These are phyloP conservation scores for Alternaria sp. DNA, from an alignment of 2,329 filamentous ascomycete genomes.

Conservation along the genomic window DNA sequence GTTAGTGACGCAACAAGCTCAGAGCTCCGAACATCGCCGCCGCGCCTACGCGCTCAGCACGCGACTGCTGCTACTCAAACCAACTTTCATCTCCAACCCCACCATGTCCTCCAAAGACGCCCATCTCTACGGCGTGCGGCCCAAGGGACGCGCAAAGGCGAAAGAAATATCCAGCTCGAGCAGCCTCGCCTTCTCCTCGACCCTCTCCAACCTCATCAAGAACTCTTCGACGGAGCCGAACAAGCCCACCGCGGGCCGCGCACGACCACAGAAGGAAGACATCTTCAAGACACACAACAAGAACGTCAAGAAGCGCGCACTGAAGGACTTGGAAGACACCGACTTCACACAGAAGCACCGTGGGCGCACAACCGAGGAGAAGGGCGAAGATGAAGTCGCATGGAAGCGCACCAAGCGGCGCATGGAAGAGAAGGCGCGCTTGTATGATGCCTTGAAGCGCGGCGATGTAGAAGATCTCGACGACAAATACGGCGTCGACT, in stretches of 20 bases:
- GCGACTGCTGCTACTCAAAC: background rate
- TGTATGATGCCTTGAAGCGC: constrained; percentile 89
- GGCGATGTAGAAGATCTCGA: constrained; percentile 74
- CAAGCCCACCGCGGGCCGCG: constrained; percentile 57
- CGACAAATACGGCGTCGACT: constrained; percentile 78
- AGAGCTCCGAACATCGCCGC: constrained; percentile 32
- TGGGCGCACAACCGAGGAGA: constrained; percentile 62
- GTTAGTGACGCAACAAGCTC: constrained; percentile 20
- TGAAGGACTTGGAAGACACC: constrained; percentile 64
- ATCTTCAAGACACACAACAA: constrained; percentile 73
- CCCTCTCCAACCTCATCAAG: constrained; percentile 79
- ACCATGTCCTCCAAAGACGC: constrained; percentile 60
- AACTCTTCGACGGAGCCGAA: constrained; percentile 54
- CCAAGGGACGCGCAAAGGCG: constrained; percentile 62
- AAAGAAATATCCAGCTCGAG: constrained; percentile 73
- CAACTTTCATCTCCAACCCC: constrained; percentile 3
- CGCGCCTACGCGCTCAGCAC: constrained; percentile 15
- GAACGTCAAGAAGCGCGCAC: constrained; percentile 67
- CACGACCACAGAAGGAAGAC: constrained; percentile 67
- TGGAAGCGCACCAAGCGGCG: constrained; percentile 74
- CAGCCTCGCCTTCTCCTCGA: constrained; percentile 84
- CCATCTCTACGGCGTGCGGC: constrained; percentile 77
- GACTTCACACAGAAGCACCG: constrained; percentile 67
- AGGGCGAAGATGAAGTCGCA: constrained; percentile 62
- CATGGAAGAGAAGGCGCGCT: constrained; percentile 87